Evolutionary conservation across 2,329 filamentous ascomycete species (phyloP).

Genomic region (Aspergillus felis): DNA sequence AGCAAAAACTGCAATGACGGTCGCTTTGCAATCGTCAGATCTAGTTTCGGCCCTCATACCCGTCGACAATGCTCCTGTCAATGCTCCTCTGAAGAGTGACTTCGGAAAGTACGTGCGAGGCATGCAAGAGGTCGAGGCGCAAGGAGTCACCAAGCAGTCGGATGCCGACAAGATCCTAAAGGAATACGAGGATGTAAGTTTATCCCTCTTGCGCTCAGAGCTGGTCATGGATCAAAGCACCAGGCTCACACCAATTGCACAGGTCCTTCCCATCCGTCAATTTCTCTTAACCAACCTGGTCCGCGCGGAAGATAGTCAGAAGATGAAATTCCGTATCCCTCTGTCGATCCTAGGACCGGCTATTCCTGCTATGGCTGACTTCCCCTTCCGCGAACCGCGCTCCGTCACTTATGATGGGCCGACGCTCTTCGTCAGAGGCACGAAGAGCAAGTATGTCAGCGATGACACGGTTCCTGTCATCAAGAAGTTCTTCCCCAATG

Average conservation of each 20-base stretch:
- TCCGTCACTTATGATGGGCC: conserved; percentile 67
- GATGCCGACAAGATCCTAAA: conserved; percentile 78
- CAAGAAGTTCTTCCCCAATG: conserved; percentile 40
- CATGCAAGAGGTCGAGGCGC: conserved; percentile 76
- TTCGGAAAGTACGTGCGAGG: conserved; percentile 78
- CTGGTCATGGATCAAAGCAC: background rate
- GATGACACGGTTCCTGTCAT: conserved; percentile 39
- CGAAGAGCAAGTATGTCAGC: conserved; percentile 38
- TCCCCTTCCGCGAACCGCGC: conserved; percentile 76
- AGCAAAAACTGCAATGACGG: conserved; percentile 85
- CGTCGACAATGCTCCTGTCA: conserved; percentile 89
- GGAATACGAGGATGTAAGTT: conserved; percentile 63
- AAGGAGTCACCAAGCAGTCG: conserved; percentile 62
- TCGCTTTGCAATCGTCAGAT: conserved; percentile 68
- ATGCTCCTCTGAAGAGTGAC: conserved; percentile 67
- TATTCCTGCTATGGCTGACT: conserved; percentile 76
- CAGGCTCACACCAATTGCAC: background rate
- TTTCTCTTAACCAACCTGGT: conserved; percentile 87
- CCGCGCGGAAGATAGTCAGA: conserved; percentile 49
- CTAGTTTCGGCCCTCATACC: conserved; percentile 69
- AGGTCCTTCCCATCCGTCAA: conserved; percentile 74
- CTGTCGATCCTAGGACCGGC: conserved; percentile 64
- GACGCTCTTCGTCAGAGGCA: conserved; percentile 66
- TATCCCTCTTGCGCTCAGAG: conserved; percentile 2
- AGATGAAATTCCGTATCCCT: conserved; percentile 74